These are phyloP conservation scores for Sugiyamaella floridensis DNA, from an alignment of 805 yeast genomes.

Conservation along the genomic window DNA sequence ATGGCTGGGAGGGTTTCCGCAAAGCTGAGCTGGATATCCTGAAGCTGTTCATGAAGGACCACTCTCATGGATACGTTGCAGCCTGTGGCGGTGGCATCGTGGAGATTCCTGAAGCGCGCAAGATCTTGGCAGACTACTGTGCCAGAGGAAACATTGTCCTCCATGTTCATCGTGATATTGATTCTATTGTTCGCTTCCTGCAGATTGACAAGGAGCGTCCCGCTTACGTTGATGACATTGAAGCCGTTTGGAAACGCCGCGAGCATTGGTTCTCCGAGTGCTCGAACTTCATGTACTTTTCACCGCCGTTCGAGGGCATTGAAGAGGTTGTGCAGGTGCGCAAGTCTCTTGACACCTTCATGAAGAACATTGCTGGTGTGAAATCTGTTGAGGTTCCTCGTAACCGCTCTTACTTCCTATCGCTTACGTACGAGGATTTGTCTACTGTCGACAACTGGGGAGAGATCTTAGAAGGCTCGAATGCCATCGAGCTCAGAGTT, in stretches of 20 bases:
- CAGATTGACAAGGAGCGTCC: conserved; percentile 80
- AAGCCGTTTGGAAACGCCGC: conserved; percentile 78
- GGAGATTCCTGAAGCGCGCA: conserved; percentile 65
- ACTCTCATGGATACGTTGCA: conserved; percentile 54
- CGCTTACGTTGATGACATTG: conserved; percentile 71
- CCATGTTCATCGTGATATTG: conserved; percentile 83
- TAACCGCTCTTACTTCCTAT: conserved; percentile 55
- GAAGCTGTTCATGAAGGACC: conserved; percentile 38
- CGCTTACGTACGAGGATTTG: conserved; percentile 63
- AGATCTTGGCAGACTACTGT: conserved; percentile 47
- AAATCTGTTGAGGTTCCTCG: conserved; percentile 35
- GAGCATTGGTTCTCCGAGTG: conserved; percentile 72
- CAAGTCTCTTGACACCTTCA: conserved; percentile 50
- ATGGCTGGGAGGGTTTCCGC: conserved; percentile 89
- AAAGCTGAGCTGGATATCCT: conserved; percentile 53
- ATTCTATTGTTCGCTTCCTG: conserved; percentile 69
- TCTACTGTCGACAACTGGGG: conserved; percentile 42
- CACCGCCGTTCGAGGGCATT: conserved; percentile 58
- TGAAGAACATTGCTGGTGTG: conserved; percentile 57
- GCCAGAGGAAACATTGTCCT: conserved; percentile 69
- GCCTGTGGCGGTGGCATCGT: conserved; percentile 98
- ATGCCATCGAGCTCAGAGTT: conserved; percentile 79
- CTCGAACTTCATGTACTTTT: conserved; percentile 69
- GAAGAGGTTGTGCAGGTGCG: conserved; percentile 51
- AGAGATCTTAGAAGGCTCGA: conserved; percentile 57